Evolutionary conservation across 2,329 filamentous ascomycete genomes (phyloP), one percentile per base, ranked within the genome.

Genomic region (Xylariaceae sp.): DNA sequence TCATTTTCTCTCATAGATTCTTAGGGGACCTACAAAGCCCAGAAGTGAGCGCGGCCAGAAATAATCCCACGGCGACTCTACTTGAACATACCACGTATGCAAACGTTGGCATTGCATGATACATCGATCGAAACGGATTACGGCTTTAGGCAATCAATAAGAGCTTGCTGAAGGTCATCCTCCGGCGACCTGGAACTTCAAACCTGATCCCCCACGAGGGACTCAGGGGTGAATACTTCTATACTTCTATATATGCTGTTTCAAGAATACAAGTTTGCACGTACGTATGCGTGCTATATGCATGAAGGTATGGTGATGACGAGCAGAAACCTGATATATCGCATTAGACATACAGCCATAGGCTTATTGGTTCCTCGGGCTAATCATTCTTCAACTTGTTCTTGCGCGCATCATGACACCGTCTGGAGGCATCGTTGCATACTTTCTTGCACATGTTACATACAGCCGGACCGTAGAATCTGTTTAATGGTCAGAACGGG

Each of bases 31-130:
- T 11, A 21, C n/a, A n/a, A n/a, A 27, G 35, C 15, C 37, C 21
- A 33, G 37, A 51, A 52, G 40, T 30, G 29, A 52, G 37, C 41
- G 47, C 33, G 36, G 33, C 44, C 23, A 30, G 16, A 48, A 52
- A 23, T 18, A 48, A 36, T n/a, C 13, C 27, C 16, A 35, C 27
- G 42, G 23, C 30, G 27, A 20, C 30, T 29, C 41, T 41, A 30
- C 26, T 20, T 43, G n/a, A n/a, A n/a, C 27, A 23, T 52, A 37
- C 20, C 24, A 47, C 41, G 18, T 39, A 32, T 40, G 29, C n/a
- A n/a, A n/a, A n/a, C n/a, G 40, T 37, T 44, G n/a, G 48, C 43
- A 40, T 43, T 18, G 33, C 39, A 43, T 53, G n/a, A 54, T 50
- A 30, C 53, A 49, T 41, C 41, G 27, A 42, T 44, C 37, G 23